Evolutionary conservation across 495 filamentous ascomycete species (phyloP).

Genomic region (Oleoguttula mirabilis): DNA sequence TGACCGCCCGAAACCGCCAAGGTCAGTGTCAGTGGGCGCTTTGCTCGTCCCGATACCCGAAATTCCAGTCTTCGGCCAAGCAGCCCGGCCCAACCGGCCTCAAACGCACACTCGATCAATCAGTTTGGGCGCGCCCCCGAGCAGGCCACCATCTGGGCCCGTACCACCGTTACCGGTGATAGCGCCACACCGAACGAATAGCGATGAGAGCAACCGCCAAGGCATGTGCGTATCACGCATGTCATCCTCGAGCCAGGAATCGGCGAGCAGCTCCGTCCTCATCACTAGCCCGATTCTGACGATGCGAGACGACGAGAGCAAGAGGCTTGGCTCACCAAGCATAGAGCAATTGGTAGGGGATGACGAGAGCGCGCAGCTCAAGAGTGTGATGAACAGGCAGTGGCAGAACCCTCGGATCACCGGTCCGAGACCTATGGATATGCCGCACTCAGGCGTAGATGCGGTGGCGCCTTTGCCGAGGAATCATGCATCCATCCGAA

Average conservation of each 20-base stretch:
- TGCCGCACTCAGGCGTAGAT: not conserved
- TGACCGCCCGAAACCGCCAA: not conserved
- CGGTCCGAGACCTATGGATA: not conserved
- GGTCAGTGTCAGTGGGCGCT: constrained; percentile 15
- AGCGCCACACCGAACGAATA: not conserved
- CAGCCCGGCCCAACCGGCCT: constrained; percentile 3
- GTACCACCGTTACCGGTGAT: constrained; percentile 19
- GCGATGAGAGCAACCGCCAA: constrained; percentile 7
- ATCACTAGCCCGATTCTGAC: constrained; percentile 10
- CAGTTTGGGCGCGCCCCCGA: constrained; percentile 17
- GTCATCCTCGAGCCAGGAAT: constrained; percentile 19
- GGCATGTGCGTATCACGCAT: constrained; percentile 8
- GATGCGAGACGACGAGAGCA: constrained; percentile 1
- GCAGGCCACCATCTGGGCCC: constrained; percentile 14
- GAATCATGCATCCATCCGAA: constrained; percentile 10
- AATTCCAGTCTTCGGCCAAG: not conserved
- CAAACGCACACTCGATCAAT: constrained; percentile 16
- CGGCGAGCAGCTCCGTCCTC: constrained; percentile 18
- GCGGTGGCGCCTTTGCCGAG: too few relatives aligned
- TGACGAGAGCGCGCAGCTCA: constrained; percentile 12
- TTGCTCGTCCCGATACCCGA: constrained; percentile 6
- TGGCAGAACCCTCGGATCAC: constrained; percentile 11
- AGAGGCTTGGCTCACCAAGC: constrained; percentile 6
- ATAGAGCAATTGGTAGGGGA: constrained; percentile 9
- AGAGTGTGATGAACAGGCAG: constrained; percentile 7